phyloP scores from a whole-genome alignment of 768 basidiomycete genomes.

The Flagelloscypha sp. region DNA sequence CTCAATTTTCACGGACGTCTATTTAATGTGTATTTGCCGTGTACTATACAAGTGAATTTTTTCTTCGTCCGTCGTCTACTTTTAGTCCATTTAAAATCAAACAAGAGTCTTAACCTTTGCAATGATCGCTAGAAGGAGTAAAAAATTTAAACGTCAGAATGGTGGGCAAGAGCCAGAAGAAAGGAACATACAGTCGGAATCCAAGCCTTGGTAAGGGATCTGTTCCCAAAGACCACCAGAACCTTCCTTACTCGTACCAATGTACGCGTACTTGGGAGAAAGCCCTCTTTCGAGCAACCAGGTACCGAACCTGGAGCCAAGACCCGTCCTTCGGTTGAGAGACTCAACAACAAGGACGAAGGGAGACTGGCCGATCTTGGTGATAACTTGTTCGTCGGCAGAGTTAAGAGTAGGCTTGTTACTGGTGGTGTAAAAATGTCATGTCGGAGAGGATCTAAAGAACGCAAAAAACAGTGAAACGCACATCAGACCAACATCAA shows the following conservation, averaged over 20 bases:
- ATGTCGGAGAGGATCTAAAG: no score
- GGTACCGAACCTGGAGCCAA: constrained; percentile 78
- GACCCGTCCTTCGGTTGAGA: constrained; percentile 86
- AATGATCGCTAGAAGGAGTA: constrained; percentile 33
- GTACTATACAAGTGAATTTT: no score
- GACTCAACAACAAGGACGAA: constrained; percentile 86
- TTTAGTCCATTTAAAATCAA: no score
- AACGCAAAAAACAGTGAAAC: no score
- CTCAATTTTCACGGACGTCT: no score
- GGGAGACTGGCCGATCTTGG: constrained; percentile 61
- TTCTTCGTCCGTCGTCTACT: no score
- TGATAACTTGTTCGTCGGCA: constrained; percentile 74
- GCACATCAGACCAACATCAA: constrained; percentile 80
- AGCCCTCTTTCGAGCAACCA: constrained; percentile 80
- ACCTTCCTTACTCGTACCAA: constrained; percentile 73
- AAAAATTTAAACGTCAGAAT: constrained; percentile 2
- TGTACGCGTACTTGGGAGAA: constrained; percentile 74
- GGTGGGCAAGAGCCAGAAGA: constrained; percentile 4
- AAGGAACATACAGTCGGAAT: constrained; percentile 54
- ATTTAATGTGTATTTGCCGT: no score
- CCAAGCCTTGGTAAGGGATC: constrained; percentile 76
- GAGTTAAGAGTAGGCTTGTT: constrained; percentile 82
- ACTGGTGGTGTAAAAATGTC: no score
- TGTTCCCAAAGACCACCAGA: constrained; percentile 76
- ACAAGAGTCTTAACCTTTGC: constrained; percentile 43